Percentiles rank a stretch among this genome's conserved stretches.
phyloP scores from a whole-genome alignment of 2,329 filamentous ascomycete genomes.

The Xylariaceae sp. region DNA sequence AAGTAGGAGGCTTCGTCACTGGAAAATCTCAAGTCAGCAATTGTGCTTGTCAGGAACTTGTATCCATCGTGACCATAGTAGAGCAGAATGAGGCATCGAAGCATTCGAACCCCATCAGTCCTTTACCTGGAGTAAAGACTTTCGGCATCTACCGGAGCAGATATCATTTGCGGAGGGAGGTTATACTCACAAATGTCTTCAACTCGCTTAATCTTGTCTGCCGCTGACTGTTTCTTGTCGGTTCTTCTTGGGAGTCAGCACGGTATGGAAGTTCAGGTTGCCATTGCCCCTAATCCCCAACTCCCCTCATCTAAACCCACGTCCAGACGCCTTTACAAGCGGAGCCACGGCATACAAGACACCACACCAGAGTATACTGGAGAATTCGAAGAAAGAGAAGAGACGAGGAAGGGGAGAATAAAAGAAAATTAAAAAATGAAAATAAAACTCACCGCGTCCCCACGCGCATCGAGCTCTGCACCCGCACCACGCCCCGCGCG shows the following conservation, averaged over 20 bases:
- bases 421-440: neutral
- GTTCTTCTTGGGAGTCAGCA: constrained; percentile 46
- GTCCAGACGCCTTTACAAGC: too few relatives aligned
- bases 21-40: neutral
- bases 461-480: constrained; percentile 85
- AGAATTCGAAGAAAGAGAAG: neutral
- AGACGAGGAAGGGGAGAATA: constrained; percentile 2
- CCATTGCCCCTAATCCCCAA: too few relatives aligned
- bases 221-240: constrained; percentile 77
- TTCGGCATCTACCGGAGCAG: too few relatives aligned
- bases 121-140: neutral
- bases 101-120: too few relatives aligned
- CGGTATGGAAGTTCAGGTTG: too few relatives aligned
- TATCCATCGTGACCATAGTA: too few relatives aligned
- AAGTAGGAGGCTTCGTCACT: too few relatives aligned
- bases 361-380: neutral
- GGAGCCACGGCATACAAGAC: too few relatives aligned
- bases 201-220: constrained; percentile 70
- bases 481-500: constrained; percentile 68
- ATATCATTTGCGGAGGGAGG: too few relatives aligned
- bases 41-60: neutral
- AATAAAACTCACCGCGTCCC: constrained; percentile 61
- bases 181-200: constrained; percentile 43
- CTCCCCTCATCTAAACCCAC: too few relatives aligned
- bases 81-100: too few relatives aligned